These are phyloP conservation scores for Trichoderma lentiforme DNA, from an alignment of 2,329 filamentous ascomycete species.

Conservation along the genomic window DNA sequence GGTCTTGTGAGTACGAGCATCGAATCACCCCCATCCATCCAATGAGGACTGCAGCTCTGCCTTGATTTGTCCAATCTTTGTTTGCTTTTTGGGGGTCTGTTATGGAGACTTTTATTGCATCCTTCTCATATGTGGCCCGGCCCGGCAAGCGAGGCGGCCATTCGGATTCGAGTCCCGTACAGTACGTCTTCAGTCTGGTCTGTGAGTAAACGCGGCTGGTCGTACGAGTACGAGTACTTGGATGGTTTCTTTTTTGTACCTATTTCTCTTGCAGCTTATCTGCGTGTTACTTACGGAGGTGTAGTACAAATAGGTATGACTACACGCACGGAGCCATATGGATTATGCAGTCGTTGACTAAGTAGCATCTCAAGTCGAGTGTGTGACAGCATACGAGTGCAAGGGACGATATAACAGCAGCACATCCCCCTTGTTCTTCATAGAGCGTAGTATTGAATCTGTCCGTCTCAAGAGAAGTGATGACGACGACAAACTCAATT, in stretches of 20 bases:
- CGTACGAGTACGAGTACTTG: background rate
- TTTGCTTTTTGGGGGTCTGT: background rate
- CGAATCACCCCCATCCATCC: background rate
- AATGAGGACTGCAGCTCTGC: background rate
- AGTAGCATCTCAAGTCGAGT: background rate
- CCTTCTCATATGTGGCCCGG: background rate
- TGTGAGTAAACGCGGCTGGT: background rate
- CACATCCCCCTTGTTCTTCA: background rate
- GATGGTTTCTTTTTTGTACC: background rate
- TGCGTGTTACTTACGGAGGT: background rate
- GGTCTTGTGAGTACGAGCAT: constrained; percentile 8
- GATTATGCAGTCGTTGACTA: background rate
- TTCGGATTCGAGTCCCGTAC: background rate
- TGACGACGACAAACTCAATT: background rate
- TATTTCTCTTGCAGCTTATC: background rate
- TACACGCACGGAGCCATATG: background rate
- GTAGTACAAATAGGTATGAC: background rate
- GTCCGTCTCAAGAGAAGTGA: background rate
- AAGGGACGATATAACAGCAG: background rate
- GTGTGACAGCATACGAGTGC: background rate
- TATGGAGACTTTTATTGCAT: background rate
- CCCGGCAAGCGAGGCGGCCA: background rate
- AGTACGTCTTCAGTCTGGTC: background rate
- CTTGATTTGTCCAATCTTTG: background rate
- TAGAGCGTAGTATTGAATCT: background rate